phyloP scores from a whole-genome alignment of 805 yeast species.

The Yamadazyma phyllophila region DNA sequence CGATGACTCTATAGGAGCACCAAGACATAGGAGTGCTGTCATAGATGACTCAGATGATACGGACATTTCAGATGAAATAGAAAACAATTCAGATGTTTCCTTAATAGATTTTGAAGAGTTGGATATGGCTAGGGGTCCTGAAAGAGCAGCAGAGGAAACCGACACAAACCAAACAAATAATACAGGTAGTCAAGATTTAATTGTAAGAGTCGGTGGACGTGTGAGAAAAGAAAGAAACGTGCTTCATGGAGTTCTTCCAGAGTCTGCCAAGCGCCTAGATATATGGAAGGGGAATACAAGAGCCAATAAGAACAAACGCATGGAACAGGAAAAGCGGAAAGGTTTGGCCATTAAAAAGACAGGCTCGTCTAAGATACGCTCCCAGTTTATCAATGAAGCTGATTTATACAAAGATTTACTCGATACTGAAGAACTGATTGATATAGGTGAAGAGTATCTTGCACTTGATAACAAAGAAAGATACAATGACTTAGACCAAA shows the following conservation, averaged over 20 bases:
- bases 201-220: constrained; percentile 27
- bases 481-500: background rate
- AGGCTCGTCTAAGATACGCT: background rate
- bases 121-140: background rate
- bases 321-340: constrained; percentile 21
- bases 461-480: background rate
- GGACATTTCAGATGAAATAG: background rate
- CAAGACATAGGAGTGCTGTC: background rate
- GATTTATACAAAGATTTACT: constrained; percentile 11
- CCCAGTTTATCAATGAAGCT: constrained; percentile 8
- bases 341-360: constrained; percentile 37
- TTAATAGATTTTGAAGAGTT: constrained; percentile 4
- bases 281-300: constrained; percentile 19
- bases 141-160: too few relatives aligned
- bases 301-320: constrained; percentile 10
- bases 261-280: constrained; percentile 34
- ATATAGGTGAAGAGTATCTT: constrained; percentile 2
- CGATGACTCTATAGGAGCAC: constrained; percentile 2
- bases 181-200: background rate
- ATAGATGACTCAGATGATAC: constrained; percentile 7
- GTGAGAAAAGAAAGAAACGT: constrained; percentile 27
- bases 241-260: constrained; percentile 38
- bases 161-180: background rate
- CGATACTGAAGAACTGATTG: constrained; percentile 5
- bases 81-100: constrained; percentile 3